Evolutionary conservation across 169 alveolate species (phyloP), one percentile per base, ranked within the genome.

Genomic region (Eimeria zaria): DNA sequence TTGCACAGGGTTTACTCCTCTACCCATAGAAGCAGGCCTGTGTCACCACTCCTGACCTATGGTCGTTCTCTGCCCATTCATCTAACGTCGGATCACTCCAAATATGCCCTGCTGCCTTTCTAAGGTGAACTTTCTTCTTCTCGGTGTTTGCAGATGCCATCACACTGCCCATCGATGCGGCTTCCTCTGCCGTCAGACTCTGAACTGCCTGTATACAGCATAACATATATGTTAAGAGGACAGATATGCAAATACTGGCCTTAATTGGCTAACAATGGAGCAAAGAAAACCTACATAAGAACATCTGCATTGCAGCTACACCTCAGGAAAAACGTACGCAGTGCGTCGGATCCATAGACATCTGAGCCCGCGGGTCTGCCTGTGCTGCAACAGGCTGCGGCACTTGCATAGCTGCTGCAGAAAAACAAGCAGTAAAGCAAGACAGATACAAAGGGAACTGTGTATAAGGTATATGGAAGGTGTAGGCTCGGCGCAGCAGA

Each of bases 21-120:
- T n/a, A n/a, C n/a, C n/a, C n/a, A n/a, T n/a, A n/a, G n/a, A n/a
- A n/a, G n/a, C n/a, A n/a, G n/a, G n/a, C n/a, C n/a, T n/a, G n/a
- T n/a, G n/a, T n/a, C n/a, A n/a, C n/a, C n/a, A n/a, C n/a, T n/a
- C n/a, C n/a, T n/a, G n/a, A 96, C 97, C 97, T 46, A 98, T 98
- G 99, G 96, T 99, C 99, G 96, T 99, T 98, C 90, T 99, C 99
- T 7, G 99, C 99, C 99, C 99, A 99, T 55, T 99, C 99, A 76
- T 98, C 99, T 78, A 99, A 97, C 58, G 99, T 98, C 33, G 99
- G 98, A 95, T 99, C 99, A 87, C 98, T 99, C 99, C 99, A 99
- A 27, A 98, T 98, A 51, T 97, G 97, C 8, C 99, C 99, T 8
- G 99, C 99, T 36, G 99, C 99, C 97, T 99, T 99, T 90, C 99